Conservation (phyloP, 2,329 filamentous ascomycete genomes). For the Emmonsiellopsis sp. region DNA sequence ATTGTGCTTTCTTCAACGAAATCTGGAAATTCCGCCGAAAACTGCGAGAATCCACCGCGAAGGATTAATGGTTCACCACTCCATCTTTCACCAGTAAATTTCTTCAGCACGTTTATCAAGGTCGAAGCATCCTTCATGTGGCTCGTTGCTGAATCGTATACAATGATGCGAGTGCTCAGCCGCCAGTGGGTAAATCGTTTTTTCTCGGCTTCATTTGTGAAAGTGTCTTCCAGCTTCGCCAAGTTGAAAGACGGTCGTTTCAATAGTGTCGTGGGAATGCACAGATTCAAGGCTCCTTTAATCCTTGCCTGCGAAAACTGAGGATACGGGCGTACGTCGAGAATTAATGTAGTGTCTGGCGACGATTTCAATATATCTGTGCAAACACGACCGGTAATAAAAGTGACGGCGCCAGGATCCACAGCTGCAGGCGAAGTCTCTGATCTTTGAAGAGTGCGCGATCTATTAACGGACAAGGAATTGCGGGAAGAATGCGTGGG, state of each 20-base stretch:
- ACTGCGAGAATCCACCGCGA: conserved; percentile 70
- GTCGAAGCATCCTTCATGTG: conserved; percentile 72
- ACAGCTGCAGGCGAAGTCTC: conserved; percentile 47
- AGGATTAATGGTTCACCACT: conserved; percentile 64
- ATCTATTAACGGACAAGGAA: conserved; percentile 1
- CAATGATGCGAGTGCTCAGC: conserved; percentile 65
- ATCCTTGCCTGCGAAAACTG: conserved; percentile 71
- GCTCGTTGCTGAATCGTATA: conserved; percentile 72
- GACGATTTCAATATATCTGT: conserved; percentile 47
- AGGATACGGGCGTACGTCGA: conserved; percentile 81
- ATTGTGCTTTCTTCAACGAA: conserved; percentile 48
- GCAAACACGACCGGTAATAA: conserved; percentile 49
- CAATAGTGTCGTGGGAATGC: conserved; percentile 86
- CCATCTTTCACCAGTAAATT: conserved; percentile 82
- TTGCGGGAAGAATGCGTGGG: neutral
- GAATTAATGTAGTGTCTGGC: conserved; percentile 53
- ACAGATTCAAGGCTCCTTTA: conserved; percentile 75
- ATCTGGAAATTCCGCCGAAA: conserved; percentile 57
- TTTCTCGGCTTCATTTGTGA: conserved; percentile 62
- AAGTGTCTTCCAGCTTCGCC: conserved; percentile 77
- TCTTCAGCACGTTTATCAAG: conserved; percentile 82
- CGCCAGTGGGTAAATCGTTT: conserved; percentile 69
- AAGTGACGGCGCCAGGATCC: conserved; percentile 37
- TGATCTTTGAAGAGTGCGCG: conserved; percentile 24
- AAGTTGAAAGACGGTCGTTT: conserved; percentile 88